phyloP scores from a whole-genome alignment of 176 grass and related monocot species.

The Aechmea fasciata region DNA sequence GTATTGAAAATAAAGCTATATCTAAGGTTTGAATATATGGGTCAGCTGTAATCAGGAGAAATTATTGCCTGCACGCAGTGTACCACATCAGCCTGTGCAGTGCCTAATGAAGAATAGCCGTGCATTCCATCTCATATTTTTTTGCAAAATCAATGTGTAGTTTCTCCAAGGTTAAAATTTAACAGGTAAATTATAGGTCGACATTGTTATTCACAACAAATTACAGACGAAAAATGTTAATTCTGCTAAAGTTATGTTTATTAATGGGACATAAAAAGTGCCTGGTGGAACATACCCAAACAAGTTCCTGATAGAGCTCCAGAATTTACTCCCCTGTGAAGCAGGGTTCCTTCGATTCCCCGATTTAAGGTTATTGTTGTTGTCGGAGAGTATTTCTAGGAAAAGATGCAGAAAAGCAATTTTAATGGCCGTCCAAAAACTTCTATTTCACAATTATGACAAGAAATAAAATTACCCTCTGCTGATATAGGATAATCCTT shows the following conservation, averaged over 20 bases:
- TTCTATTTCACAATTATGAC: slow-evolving; percentile 8
- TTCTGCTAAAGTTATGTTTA: too few species aligned
- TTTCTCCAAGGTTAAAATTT: too few species aligned
- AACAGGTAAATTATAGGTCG: background rate
- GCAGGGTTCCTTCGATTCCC: slow-evolving; percentile 14
- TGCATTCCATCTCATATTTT: too few species aligned
- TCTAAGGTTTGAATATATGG: background rate
- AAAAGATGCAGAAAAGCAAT: slow-evolving; percentile 6
- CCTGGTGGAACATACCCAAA: slow-evolving; percentile 38
- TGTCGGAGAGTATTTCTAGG: slow-evolving; percentile 20
- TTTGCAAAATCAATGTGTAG: too few species aligned
- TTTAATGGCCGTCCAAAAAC: background rate
- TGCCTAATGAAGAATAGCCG: too few species aligned
- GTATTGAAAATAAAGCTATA: background rate
- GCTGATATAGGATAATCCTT: slow-evolving; percentile 28
- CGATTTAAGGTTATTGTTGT: slow-evolving; percentile 9
- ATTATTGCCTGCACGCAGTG: too few species aligned
- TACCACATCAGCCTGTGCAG: too few species aligned
- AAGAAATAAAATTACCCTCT: slow-evolving; percentile 21
- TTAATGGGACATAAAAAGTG: background rate
- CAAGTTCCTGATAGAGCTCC: slow-evolving; percentile 48
- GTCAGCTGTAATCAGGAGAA: background rate
- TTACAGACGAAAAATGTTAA: too few species aligned
- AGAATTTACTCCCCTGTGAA: slow-evolving; percentile 31
- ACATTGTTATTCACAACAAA: background rate